Percentiles rank a stretch among this genome's conserved stretches.
phyloP scores from a whole-genome alignment of 2,329 filamentous ascomycete species.

The Fusarium sp. region DNA sequence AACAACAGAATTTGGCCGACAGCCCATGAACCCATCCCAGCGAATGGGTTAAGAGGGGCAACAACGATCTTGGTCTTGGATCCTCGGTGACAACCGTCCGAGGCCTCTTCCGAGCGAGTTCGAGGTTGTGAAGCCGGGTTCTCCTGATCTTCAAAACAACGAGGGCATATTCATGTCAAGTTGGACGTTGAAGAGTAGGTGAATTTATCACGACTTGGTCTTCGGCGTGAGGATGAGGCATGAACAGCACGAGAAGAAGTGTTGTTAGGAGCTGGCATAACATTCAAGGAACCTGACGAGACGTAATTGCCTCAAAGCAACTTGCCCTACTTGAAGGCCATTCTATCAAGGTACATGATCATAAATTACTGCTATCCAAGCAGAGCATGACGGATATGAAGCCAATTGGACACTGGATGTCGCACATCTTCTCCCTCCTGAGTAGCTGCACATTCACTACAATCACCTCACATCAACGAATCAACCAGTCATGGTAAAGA shows the following conservation, averaged over 20 bases:
- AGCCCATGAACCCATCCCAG: not conserved
- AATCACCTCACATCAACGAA: not conserved
- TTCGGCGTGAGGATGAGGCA: not conserved
- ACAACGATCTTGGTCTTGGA: not conserved
- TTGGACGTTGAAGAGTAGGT: not conserved
- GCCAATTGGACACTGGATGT: too few relatives aligned
- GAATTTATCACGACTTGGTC: not conserved
- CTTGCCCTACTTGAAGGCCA: too few relatives aligned
- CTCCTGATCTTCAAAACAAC: not conserved
- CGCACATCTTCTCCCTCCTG: not conserved
- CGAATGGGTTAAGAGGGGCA: not conserved
- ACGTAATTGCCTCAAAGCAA: too few relatives aligned
- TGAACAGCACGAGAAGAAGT: not conserved
- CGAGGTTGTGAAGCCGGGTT: not conserved
- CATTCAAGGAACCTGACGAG: too few relatives aligned
- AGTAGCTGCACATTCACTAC: not conserved
- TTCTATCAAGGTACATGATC: too few relatives aligned
- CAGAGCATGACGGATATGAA: too few relatives aligned
- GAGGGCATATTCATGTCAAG: not conserved
- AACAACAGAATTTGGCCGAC: not conserved
- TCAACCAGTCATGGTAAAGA: not conserved
- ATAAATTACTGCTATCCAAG: too few relatives aligned
- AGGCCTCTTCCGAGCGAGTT: not conserved
- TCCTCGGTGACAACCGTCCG: not conserved
- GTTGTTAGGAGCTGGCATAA: not conserved